A percentile compares a stretch with the other conserved stretches of the same genome.
Conservation (phyloP, 2,329 filamentous ascomycete genomes). For the Sporothrix humicola region DNA sequence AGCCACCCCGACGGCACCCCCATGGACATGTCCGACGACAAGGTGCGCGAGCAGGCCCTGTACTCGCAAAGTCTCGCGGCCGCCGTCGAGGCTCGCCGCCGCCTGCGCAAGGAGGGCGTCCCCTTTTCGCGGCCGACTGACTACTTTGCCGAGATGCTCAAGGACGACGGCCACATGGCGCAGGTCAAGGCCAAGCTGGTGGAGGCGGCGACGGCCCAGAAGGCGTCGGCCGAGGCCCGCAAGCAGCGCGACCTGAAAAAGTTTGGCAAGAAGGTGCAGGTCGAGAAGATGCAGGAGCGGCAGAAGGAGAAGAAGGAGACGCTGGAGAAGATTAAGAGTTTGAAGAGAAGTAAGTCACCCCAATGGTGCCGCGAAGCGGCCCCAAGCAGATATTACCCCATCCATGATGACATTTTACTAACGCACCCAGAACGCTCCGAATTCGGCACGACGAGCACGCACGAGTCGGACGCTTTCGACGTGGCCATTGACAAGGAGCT, state of each 20-base stretch:
- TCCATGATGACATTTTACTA: conserved; percentile 37
- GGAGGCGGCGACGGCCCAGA: conserved; percentile 89
- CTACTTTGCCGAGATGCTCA: conserved; percentile 99
- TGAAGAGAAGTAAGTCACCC: conserved; percentile 92
- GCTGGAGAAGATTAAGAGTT: conserved; percentile 89
- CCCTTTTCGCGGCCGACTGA: conserved; percentile 88
- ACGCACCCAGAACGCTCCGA: conserved; percentile 79
- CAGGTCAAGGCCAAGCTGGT: conserved; percentile 92
- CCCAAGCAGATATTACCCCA: conserved; percentile 21
- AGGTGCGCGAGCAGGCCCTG: conserved; percentile 92
- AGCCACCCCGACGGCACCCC: conserved; percentile 47
- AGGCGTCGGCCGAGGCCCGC: conserved; percentile 87
- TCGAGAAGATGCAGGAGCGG: conserved; percentile 93
- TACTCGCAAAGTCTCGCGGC: conserved; percentile 87
- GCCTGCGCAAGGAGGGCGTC: conserved; percentile 80
- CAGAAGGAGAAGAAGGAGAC: conserved; percentile 91
- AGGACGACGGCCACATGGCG: conserved; percentile 97
- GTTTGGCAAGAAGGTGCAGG: conserved; percentile 97
- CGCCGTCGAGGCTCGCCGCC: conserved; percentile 71
- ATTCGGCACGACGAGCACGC: conserved; percentile 65
- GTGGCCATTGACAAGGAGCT: conserved; percentile 78
- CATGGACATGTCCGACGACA: conserved; percentile 75
- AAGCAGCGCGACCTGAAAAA: conserved; percentile 96
- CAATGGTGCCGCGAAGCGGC: background rate
- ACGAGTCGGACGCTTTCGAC: conserved; percentile 89